Base-by-base conservation (phyloP, 2,329 filamentous ascomycete genomes). In the Nemania serpens region DNA sequence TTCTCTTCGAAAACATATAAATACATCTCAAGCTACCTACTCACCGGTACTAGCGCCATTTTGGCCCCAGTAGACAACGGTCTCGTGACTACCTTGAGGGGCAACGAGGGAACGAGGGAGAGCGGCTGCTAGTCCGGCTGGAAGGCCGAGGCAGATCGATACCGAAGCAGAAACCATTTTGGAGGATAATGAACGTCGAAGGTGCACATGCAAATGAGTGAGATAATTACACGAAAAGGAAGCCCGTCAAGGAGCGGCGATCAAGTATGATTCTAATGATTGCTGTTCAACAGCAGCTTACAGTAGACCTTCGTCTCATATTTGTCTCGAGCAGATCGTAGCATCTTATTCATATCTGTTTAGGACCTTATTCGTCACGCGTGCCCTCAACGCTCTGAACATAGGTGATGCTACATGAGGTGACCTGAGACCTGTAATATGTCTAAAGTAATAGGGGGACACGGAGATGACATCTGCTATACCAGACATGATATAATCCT, bases 21-120 rank as follows among this genome's bases (percentile, higher is more conserved):
- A 41, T 11, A 10, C 2, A 10, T n/a, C 9, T 51, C 12, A 11
- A 42, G 11, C 11, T 18, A 10, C 36, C n/a, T 48, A 64, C 62
- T 58, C 10, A 65, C 62, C 42, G 3, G 71, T 75, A 7, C 72
- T 71, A 58, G 74, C 69, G 34, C 69, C 69, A 29, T 70, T 70
- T 52, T 70, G 69, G n/a, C 69, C 69, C 69, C 69, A 70, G 55
- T 70, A 70, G n/a, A 69, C 60, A 10, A 78, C 76, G 48, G 73
- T 77, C 50, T 75, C 71, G 6, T 66, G 67, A 13, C 67, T 67
- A n/a, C 29, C 33, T 45, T 62, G 55, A 18, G 63, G 68, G 13
- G 66, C 22, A 6, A 20, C 48, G 11, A 61, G 48, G 54, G 61
- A 33, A 55, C 43, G 60, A 45, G 68, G 66, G 36, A 68, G 62